These are phyloP conservation scores for Lenwebbia sp. DNA, from an alignment of 345 rosid species.

Conservation along the genomic window DNA sequence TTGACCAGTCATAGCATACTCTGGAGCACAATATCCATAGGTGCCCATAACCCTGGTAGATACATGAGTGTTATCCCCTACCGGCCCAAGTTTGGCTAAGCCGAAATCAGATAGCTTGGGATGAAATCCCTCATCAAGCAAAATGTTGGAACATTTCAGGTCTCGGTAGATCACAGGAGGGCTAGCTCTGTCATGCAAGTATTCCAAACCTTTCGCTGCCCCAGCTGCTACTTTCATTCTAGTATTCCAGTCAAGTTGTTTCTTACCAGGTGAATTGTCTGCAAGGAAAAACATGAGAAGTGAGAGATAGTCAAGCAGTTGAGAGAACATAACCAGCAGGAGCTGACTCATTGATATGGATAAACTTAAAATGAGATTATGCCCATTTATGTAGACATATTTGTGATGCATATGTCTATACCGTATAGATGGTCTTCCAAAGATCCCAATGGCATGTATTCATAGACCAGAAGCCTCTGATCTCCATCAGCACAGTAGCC, in stretches of 20 bases:
- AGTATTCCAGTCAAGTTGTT: slow-evolving; percentile 73
- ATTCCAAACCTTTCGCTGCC: slow-evolving; percentile 78
- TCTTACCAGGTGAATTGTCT: slow-evolving; percentile 58
- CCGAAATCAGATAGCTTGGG: slow-evolving; percentile 95
- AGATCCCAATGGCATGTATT: slow-evolving; percentile 81
- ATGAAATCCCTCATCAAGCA: slow-evolving; percentile 58
- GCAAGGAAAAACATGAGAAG: slow-evolving; percentile 2
- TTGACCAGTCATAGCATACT: slow-evolving; percentile 93
- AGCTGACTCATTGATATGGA: background rate
- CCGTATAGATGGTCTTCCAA: slow-evolving; percentile 85
- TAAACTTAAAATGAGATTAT: background rate
- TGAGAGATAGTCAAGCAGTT: background rate
- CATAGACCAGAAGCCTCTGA: slow-evolving; percentile 87
- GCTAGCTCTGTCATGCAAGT: slow-evolving; percentile 66
- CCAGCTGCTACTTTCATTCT: slow-evolving; percentile 92
- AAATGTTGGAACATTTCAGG: slow-evolving; percentile 77
- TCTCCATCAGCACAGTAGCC: slow-evolving; percentile 96
- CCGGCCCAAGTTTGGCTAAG: slow-evolving; percentile 86
- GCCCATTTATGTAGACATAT: background rate
- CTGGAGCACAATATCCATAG: slow-evolving; percentile 88
- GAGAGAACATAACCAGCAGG: background rate
- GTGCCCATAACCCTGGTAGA: slow-evolving; percentile 96
- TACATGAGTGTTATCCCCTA: slow-evolving; percentile 84
- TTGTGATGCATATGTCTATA: slow-evolving; percentile 7
- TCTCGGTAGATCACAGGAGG: slow-evolving; percentile 87